Conservation (phyloP, 768 basidiomycete genomes). For the Amanita inopinata region DNA sequence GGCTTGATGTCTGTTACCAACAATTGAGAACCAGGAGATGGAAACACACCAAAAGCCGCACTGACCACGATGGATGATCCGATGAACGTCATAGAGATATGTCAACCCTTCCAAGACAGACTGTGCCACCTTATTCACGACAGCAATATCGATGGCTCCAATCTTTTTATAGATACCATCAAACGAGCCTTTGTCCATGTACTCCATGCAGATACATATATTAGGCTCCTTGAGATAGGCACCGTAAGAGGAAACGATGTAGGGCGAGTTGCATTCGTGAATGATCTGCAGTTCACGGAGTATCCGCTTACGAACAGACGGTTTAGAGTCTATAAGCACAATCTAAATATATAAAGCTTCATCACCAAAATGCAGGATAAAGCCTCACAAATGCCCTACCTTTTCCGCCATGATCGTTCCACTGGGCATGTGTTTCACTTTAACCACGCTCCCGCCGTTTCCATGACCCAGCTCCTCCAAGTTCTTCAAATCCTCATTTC, state of each 20-base stretch:
- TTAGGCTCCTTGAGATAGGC: constrained; percentile 96
- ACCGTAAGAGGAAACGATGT: constrained; percentile 96
- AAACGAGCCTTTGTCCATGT: constrained; percentile 86
- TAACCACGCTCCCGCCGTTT: constrained; percentile 96
- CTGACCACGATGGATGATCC: constrained; percentile 97
- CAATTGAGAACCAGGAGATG: background rate
- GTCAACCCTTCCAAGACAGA: constrained; percentile 92
- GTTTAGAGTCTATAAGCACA: constrained; percentile 94
- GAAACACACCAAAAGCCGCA: constrained; percentile 6
- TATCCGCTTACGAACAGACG: constrained; percentile 93
- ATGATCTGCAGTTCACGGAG: constrained; percentile 97
- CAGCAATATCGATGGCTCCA: constrained; percentile 85
- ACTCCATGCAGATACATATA: constrained; percentile 99
- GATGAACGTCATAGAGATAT: constrained; percentile 94
- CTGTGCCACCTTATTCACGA: constrained; percentile 90
- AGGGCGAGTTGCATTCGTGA: constrained; percentile 90
- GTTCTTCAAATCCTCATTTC: constrained; percentile 85
- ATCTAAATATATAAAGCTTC: constrained; percentile 40
- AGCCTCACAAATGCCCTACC: constrained; percentile 36
- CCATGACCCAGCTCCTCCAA: constrained; percentile 89
- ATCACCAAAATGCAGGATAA: background rate
- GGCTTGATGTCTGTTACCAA: constrained; percentile 87
- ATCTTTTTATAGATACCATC: constrained; percentile 96
- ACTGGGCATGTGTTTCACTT: constrained; percentile 87
- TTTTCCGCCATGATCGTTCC: constrained; percentile 97